Base-by-base conservation (phyloP, 2,329 filamentous ascomycete genomes). In the Trichoderma endophyticum region DNA sequence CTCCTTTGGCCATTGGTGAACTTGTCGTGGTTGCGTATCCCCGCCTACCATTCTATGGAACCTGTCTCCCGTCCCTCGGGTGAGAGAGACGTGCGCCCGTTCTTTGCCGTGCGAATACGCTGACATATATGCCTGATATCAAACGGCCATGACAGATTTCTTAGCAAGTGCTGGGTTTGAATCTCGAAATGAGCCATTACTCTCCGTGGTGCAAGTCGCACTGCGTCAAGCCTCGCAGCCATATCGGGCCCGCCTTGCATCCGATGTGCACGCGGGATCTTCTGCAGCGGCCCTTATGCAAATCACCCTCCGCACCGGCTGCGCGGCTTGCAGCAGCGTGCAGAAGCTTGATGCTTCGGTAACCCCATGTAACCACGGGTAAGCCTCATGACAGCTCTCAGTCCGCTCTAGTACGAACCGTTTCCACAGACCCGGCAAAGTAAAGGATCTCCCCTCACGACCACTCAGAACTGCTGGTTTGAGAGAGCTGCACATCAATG, bases 281-380 rank as follows among this genome's bases (percentile, higher is more conserved):
- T 61, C 67, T 62, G 67, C 67, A 70, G 67, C 67, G 15, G 67
- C 67, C 57, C 67, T 70, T 70, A 70, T 70, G 67, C 67, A 70
- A 70, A 70, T 54, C 67, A 70, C 67, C 39, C 67, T 62, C 67
- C 39, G 39, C 39, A 15, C 66, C 56, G 56, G 56, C 66, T 61
- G 66, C 54, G 57, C 66, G 66, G 66, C 67, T 62, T 70, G 67
- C 67, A 70, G 67, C 56, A 70, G 67, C 67, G 48, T 70, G 67
- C 67, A 70, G 67, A 51, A 70, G 67, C 59, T 43, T 26, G 67
- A 54, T 70, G 28, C 39, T 36, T 62, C 32, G 66, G 57, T 28
- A 36, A 61, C 66, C 36, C 57, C 57, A 70, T 70, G 67, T 62
- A 70, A 70, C 67, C 67, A 62, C 30, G 14, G 67, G 67, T n/a